Evolutionary conservation across 192 early-diverging fungal genomes (phyloP), one percentile per base, ranked within the genome.

Genomic region (Podila clonocystis): DNA sequence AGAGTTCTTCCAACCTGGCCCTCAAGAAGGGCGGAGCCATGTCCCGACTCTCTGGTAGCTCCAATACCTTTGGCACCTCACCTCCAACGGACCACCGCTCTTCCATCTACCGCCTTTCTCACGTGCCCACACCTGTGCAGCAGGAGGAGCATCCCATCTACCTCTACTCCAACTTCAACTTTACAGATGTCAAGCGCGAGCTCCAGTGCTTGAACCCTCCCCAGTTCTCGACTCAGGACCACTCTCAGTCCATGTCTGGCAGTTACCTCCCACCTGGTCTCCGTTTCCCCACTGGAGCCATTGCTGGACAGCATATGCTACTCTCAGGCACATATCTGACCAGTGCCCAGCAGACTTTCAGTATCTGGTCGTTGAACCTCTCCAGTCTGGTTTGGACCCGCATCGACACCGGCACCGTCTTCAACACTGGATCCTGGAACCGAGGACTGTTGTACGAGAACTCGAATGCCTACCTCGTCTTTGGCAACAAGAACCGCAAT

Each of bases 81-180:
- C 70, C 70, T 38, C 79, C 65, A 62, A 52, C 33, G 31, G 78
- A 77, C 13, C 55, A 73, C 9, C 77, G 74, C 6, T 74, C 71
- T 41, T 77, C 71, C 5, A 73, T 77, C 52, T 76, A 82, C 62
- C 71, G 79, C 2, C 74, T 82, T 45, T 82, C 78, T 15, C 71
- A 77, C 30, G 41, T 79, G 30, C 50, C 73, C 4, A 71, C 49
- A 0, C 70, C 80, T 24, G 80, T 82, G 33, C 85, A 85, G 12
- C 84, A 89, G 4, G 84, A 89, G 29, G 80, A 88, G 29, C 88
- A 90, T 58, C 89, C 88, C 9, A 87, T 91, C 41, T 91, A 92
- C 61, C 84, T 95, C 36, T 95, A 95, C 76, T 93, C 93, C 70
- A 95, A 95, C 83, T 93, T 93, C 85, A 95, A 93, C 79, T 95